Conservation (phyloP, 768 basidiomycete genomes). For the Rickenella mellea region DNA sequence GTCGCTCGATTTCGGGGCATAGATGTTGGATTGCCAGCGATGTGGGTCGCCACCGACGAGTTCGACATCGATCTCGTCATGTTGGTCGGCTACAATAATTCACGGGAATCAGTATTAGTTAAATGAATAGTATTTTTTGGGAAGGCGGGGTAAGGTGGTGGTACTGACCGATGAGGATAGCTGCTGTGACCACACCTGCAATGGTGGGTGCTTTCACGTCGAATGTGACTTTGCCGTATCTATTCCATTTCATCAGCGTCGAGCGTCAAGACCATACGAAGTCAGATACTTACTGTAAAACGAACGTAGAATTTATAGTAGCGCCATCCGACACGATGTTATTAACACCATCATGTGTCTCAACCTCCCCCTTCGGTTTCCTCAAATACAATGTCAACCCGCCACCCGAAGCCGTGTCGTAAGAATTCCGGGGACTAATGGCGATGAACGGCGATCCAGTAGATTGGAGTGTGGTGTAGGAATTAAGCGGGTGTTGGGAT, state of each 20-base stretch:
- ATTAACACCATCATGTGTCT: slow-evolving; percentile 21
- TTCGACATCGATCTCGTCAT: slow-evolving; percentile 36
- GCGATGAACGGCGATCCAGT: slow-evolving; percentile 16
- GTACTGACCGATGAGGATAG: slow-evolving; percentile 27
- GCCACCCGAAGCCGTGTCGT: slow-evolving; percentile 9
- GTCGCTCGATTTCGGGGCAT: slow-evolving; percentile 21
- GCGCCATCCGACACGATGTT: slow-evolving; percentile 26
- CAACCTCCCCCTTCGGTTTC: slow-evolving; percentile 21
- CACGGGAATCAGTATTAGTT: neutral
- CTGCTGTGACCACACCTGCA: slow-evolving; percentile 29
- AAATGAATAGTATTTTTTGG: neutral
- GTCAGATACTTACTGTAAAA: slow-evolving; percentile 17
- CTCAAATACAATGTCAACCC: slow-evolving; percentile 24
- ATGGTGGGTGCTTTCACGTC: slow-evolving; percentile 22
- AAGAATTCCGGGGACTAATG: slow-evolving; percentile 21
- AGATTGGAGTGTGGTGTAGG: slow-evolving; percentile 8
- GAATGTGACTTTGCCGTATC: slow-evolving; percentile 27
- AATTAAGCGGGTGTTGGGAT: too few species aligned
- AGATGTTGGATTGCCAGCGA: slow-evolving; percentile 35
- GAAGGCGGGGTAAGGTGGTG: neutral
- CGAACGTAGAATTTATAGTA: slow-evolving; percentile 31
- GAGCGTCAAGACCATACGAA: neutral
- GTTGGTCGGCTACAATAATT: slow-evolving; percentile 11
- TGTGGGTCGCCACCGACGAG: slow-evolving; percentile 26
- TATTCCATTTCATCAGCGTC: slow-evolving; percentile 6